Base-by-base conservation (phyloP, 495 filamentous ascomycete species). In the Neurospora sp. region DNA sequence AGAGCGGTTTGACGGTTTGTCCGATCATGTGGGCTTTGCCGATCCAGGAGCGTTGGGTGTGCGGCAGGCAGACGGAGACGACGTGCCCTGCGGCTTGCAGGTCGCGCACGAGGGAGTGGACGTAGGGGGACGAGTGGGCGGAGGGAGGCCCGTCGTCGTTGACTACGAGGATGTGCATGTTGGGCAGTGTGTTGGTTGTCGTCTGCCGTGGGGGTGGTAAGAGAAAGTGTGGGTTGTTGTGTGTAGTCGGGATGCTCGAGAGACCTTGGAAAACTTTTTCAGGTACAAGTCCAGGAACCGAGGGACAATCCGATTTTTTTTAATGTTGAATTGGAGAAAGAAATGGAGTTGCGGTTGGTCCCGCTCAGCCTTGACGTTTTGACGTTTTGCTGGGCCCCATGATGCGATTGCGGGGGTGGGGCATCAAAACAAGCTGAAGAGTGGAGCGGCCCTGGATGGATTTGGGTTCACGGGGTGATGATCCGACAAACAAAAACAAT, bases 61-160 rank as follows among this genome's bases (percentile, higher is more conserved):
- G 91, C 0, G 96, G 96, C 4, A 99, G 88, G 73, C 96, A 88
- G 53, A 98, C 94, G 3, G 92, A 95, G 73, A 98, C 93, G 44
- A 85, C 87, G 81, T 96, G 94, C 11, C 94, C 93, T 20, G 89
- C 88, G 40, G 83, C 77, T 82, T 96, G 92, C 44, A 99, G 90
- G 31, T 90, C 87, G 42, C 88, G 84, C 16, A 98, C 89, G 77
- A 97, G 90, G 41, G 92, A 90, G 84, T 96, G 94, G 74, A 98
- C 88, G 78, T 99, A 98, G 5, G 96, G 96, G 2, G 94, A 97
- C 40, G 94, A 95, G 79, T 93, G 88, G 70, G 91, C 88, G 40
- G 92, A 96, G 75, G 96, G 96, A 48, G 96, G 96, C 22, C 96
- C 96, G 85, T 99, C 96, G 83, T 99, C 96, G 86, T 99, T 99